Base-by-base conservation (phyloP, 2,329 filamentous ascomycete species). In the Phyllachora maydis region DNA sequence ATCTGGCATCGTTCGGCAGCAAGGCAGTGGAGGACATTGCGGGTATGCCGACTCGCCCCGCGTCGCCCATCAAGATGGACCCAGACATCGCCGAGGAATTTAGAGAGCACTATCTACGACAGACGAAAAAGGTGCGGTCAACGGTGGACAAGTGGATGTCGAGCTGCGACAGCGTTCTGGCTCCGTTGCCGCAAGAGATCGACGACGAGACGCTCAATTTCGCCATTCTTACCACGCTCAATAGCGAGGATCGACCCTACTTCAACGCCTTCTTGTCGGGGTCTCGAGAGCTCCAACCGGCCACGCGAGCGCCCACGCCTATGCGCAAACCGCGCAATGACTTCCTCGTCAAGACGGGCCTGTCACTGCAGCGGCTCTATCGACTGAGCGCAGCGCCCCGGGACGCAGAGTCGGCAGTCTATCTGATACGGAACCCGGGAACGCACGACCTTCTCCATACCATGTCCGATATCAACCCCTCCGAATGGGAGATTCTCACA, bases 401-500 rank as follows among this genome's bases (percentile, higher is more conserved):
- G 22, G 81, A 92, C 38, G 77, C 82, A 11, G 82, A 93, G 43
- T 70, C 72, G 5, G 78, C 77, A 8, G 70, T 88, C 35, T 93
- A 79, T 41, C 65, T 95, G 22, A 63, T 93, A 32, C 81, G 75
- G 43, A 75, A 93, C 42, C 70, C 72, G 0, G 57, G 65, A 8
- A 66, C 88, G 23, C 85, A 95, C 43, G 75, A 88, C 38, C 68
- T 92, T 16, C 65, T 95, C 3, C 71, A 79, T 19, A 92, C 85
- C 0, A 60, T 93, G 23, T 72, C 77, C 17, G 79, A 83, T 24
- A 88, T 95, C 35, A 88, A 75, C 40, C 65, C 71, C 22, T 76
- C 78, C n/a, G 85, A 95, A 46, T 95, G 85, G 85, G 85, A 93
- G 31, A 91, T 95, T 26, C 59, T 95, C 8, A 79, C 75, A 4